Evolutionary conservation across 2,329 filamentous ascomycete species (phyloP).

Genomic region (Mycosphaerella sp.): DNA sequence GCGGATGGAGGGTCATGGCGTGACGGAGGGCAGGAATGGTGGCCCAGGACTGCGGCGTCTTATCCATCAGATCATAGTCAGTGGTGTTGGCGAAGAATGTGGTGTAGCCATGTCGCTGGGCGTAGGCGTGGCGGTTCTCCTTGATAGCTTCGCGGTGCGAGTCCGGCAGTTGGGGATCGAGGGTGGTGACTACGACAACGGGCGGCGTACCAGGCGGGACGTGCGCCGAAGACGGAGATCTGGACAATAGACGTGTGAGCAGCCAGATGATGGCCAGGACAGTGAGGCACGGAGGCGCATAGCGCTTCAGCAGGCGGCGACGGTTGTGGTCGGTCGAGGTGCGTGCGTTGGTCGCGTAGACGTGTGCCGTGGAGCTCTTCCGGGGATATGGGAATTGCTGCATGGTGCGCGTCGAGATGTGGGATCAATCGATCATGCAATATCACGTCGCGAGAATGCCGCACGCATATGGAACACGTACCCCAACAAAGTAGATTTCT

Average conservation of each 20-base stretch:
- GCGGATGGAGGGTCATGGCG: conserved; percentile 72
- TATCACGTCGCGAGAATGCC: too few relatives aligned
- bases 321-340: conserved; percentile 38
- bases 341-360: conserved; percentile 54
- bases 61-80: conserved; percentile 66
- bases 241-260: conserved; percentile 29
- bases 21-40: conserved; percentile 82
- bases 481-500: neutral
- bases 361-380: conserved; percentile 70
- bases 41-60: conserved; percentile 59
- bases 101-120: conserved; percentile 77
- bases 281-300: conserved; percentile 45
- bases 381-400: conserved; percentile 80
- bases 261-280: conserved; percentile 27
- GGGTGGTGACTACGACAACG: conserved; percentile 75
- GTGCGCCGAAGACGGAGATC: conserved; percentile 5
- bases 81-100: conserved; percentile 73
- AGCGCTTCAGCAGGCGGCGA: conserved; percentile 23
- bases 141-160: conserved; percentile 67
- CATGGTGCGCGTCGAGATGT: neutral
- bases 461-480: neutral
- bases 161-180: conserved; percentile 63
- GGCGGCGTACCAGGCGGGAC: conserved; percentile 44
- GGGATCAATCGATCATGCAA: neutral
- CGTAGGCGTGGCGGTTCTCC: conserved; percentile 80